phyloP scores from a whole-genome alignment of 371 early-diverging fungal genomes.

The Mucor velutinosus region DNA sequence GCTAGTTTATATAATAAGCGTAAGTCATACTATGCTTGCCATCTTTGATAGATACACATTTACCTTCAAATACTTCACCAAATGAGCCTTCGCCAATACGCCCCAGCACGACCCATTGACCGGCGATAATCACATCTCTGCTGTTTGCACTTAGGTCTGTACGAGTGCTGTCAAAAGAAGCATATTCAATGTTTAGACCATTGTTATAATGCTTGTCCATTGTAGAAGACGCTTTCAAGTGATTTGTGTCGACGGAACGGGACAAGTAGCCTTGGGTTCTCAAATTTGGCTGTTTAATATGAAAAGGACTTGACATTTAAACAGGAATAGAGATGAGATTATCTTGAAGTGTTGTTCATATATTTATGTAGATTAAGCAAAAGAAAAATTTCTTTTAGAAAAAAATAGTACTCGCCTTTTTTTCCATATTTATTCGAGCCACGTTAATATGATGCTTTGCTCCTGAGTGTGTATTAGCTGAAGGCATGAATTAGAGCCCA shows the following conservation, averaged over 20 bases:
- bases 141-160: conserved; percentile 42
- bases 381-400: background rate
- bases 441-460: background rate
- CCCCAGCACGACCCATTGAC: conserved; percentile 58
- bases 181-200: conserved; percentile 19
- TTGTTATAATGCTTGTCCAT: conserved; percentile 14
- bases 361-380: background rate
- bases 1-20: background rate
- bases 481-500: too few relatives aligned
- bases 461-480: too few relatives aligned
- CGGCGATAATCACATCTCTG: conserved; percentile 52
- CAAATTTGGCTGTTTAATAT: conserved; percentile 21
- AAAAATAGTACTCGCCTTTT: background rate
- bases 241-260: conserved; percentile 14
- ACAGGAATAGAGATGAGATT: background rate
- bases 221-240: conserved; percentile 4
- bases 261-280: conserved; percentile 11
- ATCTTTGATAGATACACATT: background rate
- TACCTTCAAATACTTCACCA: conserved; percentile 70
- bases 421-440: background rate
- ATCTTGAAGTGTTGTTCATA: background rate
- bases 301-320: conserved; percentile 21
- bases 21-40: too few relatives aligned
- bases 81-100: conserved; percentile 70
- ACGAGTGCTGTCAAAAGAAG: conserved; percentile 33